Evolutionary conservation across 805 yeast genomes (phyloP), one percentile per base, ranked within the genome.

Genomic region (Lachancea meyersii): DNA sequence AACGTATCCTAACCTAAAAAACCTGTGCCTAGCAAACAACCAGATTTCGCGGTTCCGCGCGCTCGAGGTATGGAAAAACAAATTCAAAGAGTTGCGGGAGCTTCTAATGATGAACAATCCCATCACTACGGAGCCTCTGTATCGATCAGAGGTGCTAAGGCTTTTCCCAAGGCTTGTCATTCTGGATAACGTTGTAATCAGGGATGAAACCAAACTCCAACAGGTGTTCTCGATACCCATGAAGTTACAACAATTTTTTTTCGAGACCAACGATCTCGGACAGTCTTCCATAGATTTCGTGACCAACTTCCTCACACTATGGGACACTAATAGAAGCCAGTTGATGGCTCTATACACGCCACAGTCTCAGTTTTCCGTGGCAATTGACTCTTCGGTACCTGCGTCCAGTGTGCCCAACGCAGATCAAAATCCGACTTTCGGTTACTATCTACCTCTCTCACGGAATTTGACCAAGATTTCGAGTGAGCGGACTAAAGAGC

Each of bases 311-410:
- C 68, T 85, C 45, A 78, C 79, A 41, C 66, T 82, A 38, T 93
- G 95, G 95, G 98, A 93, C 65, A 54, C 73, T 5, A 79, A 85
- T 56, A 69, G 98, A 46, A 55, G 71, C 8, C 89, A 82, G 44
- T 68, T 93, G 38, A 59, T 82, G 61, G 72, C 75, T 33, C 68
- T 93, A 23, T 93, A 93, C 60, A 86, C 93, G 40, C 75, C 76
- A 37, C 83, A 82, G 54, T 86, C 97, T 0, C 86, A 83, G 57
- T 91, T 93, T 54, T 88, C 97, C 0, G 59, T 83, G 42, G 82
- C 85, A 47, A 78, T 82, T 18, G 94, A 87, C 63, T 69, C 86
- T 1, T 67, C 80, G 0, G 82, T 82, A 35, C 91, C 95, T 7
- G 65, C 57, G 16, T 61, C 64, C 26, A 61, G 70, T 11, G 57